Base-by-base conservation (phyloP, 768 basidiomycete species). In the Suillus cothurnatus region DNA sequence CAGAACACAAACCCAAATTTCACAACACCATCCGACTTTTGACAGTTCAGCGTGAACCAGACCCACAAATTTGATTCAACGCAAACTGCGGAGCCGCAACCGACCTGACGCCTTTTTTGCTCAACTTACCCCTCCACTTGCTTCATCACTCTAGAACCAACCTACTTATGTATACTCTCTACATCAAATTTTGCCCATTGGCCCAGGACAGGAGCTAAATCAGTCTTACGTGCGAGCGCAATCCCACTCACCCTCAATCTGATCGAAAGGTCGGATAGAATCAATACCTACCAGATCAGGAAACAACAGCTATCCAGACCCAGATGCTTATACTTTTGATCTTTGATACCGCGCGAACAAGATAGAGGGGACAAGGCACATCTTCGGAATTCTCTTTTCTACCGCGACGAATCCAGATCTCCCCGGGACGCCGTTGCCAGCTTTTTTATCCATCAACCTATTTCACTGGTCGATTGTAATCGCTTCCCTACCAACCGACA, bases 241-340 rank as follows among this genome's bases (percentile, higher is more conserved):
- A 41, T 58, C 19, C 52, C 12, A 32, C 57, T 59, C 58, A 59
- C 58, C 39, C 58, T 59, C 39, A 41, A 59, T 59, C 58, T 59
- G 58, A 59, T 59, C 58, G 58, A 59, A 59, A 41, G 6, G 26
- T 41, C 58, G 26, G 28, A 41, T 59, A 41, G 38, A 59, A 41
- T 9, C 3, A 12, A 4, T 3, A 21, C 21, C 3, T 28, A 1
- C 58, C 58, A 21, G 12, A 41, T 41, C 26, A 41, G 58, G 58
- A 28, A 59, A 28, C 1, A 31, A 28, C 17, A 28, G 31, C 31
- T 55, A 55, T 55, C n/a, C 53, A 55, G 31, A 32, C 17, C 8
- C 23, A 11, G 15, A 58, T 26, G 38, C 7, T 17, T 19, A 39
- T 19, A 39, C 38, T 38, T 38, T 17, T 36, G 23, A 38, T 38